Conservation (phyloP, 2,329 filamentous ascomycete genomes). For the Cercospora sojina region DNA sequence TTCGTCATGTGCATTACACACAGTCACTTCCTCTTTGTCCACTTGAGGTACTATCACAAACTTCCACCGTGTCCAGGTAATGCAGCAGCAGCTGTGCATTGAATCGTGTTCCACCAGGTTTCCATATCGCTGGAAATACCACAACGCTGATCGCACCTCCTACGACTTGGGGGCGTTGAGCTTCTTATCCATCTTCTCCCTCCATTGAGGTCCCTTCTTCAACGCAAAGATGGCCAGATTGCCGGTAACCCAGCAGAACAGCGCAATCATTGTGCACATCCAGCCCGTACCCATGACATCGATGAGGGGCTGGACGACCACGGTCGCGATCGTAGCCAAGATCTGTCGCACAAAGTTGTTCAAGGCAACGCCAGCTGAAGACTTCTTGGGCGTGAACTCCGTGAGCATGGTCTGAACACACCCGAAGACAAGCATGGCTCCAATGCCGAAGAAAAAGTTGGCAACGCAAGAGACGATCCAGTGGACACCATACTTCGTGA, state of each 20-base stretch:
- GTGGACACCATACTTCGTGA: constrained; percentile 57
- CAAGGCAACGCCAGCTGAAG: constrained; percentile 70
- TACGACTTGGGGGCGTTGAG: constrained; percentile 21
- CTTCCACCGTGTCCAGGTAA: neutral
- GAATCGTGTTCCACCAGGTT: neutral
- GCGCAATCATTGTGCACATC: constrained; percentile 61
- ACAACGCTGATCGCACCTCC: neutral
- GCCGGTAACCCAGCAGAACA: constrained; percentile 31
- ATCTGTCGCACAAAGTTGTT: constrained; percentile 82
- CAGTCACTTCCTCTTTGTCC: neutral
- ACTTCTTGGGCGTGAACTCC: constrained; percentile 72
- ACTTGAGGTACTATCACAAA: neutral
- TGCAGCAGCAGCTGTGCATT: neutral
- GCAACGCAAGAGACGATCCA: constrained; percentile 33
- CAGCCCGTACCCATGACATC: constrained; percentile 69
- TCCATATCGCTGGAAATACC: neutral
- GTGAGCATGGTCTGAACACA: constrained; percentile 76
- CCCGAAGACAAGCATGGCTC: constrained; percentile 74
- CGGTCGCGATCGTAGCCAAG: constrained; percentile 66
- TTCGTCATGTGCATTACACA: neutral
- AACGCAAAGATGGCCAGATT: constrained; percentile 32
- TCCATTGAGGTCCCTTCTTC: constrained; percentile 35
- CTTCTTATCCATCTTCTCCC: constrained; percentile 30
- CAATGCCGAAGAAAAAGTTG: constrained; percentile 61
- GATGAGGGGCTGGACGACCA: constrained; percentile 71